These are phyloP conservation scores for Helianthus tuberosus DNA, from an alignment of 129 eudicot genomes.

Conservation along the genomic window DNA sequence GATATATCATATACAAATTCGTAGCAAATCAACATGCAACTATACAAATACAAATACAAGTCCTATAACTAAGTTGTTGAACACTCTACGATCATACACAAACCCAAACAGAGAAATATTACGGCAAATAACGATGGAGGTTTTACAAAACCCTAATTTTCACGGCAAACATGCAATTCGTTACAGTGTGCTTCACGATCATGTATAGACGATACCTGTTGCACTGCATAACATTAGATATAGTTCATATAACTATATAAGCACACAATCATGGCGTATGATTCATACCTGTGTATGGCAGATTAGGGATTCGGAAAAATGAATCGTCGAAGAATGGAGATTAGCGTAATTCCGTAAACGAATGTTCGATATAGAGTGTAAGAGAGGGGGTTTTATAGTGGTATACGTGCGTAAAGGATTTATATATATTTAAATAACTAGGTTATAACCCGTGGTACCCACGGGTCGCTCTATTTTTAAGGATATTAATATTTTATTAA, in stretches of 20 bases:
- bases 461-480: too few species aligned
- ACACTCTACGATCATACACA: too few species aligned
- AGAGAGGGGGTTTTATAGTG: not conserved
- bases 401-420: not conserved
- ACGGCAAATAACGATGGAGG: not conserved
- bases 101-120: too few species aligned
- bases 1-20: too few species aligned
- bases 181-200: not conserved
- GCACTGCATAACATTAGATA: not conserved
- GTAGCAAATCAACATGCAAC: too few species aligned
- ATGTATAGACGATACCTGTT: not conserved
- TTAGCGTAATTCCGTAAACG: not conserved
- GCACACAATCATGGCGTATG: constrained; percentile 7
- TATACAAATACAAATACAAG: too few species aligned
- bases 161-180: not conserved
- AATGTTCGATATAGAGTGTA: not conserved
- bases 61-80: too few species aligned
- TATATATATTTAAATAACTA: not conserved
- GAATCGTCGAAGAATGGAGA: not conserved
- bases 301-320: not conserved
- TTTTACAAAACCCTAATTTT: constrained; percentile 11
- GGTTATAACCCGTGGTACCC: too few species aligned
- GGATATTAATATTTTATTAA: too few species aligned
- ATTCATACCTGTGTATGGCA: not conserved
- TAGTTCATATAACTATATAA: not conserved